Percentiles rank a stretch among this genome's conserved stretches.
phyloP scores from a whole-genome alignment of 176 grass and related monocot species.

The maize (Zea mays) region Zm-B73-REFERENCE-NAM-5.0 NC_050099.1:143630501-143631000 shows the following conservation, averaged over 20 bases:
- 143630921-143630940: neutral
- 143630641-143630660: neutral
- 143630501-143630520: too few species aligned
- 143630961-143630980: too few species aligned
- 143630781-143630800: too few species aligned
- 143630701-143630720: neutral
- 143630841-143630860: neutral
- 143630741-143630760: neutral
- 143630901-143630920: neutral
- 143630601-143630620: constrained; percentile 2
- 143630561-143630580: too few species aligned
- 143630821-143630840: constrained; percentile 31
- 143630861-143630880: neutral
- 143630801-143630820: too few species aligned
- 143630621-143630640: constrained; percentile 9
- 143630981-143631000: too few species aligned
- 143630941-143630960: too few species aligned
- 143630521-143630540: too few species aligned
- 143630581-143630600: constrained; percentile 22
- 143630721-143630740: neutral
- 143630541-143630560: too few species aligned
- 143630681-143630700: constrained; percentile 17
- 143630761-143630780: too few species aligned
- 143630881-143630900: neutral
- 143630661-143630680: constrained; percentile 18